These are phyloP conservation scores for Eragrostis tef DNA, from an alignment of 202 grass and related monocot species.

Conservation along the genomic window DNA sequence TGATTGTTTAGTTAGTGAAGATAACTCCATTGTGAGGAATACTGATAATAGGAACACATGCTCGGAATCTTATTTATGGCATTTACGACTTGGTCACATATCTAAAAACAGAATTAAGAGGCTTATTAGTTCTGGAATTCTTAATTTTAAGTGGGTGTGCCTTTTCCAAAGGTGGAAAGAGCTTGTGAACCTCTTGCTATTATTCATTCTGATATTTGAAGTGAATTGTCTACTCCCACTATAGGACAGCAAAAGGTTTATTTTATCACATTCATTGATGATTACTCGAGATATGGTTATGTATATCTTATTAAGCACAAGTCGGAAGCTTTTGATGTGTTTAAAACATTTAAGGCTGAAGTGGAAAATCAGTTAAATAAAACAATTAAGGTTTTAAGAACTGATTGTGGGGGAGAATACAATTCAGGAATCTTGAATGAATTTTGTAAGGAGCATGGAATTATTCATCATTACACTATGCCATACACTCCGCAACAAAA, in stretches of 20 bases:
- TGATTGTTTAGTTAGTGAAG: constrained; percentile 7
- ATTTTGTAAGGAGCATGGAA: neutral
- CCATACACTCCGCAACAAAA: no score
- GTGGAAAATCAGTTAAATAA: constrained; percentile 35
- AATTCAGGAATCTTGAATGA: no score
- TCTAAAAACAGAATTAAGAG: constrained; percentile 25
- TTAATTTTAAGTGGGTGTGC: neutral
- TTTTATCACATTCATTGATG: no score
- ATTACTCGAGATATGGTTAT: no score
- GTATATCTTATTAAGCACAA: neutral
- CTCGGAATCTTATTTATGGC: neutral
- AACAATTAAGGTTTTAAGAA: constrained; percentile 32
- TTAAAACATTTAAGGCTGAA: constrained; percentile 16
- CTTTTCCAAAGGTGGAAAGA: constrained; percentile 5
- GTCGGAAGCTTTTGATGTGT: neutral
- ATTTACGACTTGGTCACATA: constrained; percentile 19
- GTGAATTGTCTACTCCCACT: no score
- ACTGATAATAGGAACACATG: neutral
- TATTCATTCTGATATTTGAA: neutral
- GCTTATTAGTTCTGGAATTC: constrained; percentile 18
- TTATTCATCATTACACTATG: constrained; percentile 23
- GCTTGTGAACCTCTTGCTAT: neutral
- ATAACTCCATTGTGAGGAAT: neutral
- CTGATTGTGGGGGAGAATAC: constrained; percentile 23
- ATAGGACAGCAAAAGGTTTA: no score